Conservation (phyloP, 2,329 filamentous ascomycete genomes). For the Trichoderma cornu-damae region DNA sequence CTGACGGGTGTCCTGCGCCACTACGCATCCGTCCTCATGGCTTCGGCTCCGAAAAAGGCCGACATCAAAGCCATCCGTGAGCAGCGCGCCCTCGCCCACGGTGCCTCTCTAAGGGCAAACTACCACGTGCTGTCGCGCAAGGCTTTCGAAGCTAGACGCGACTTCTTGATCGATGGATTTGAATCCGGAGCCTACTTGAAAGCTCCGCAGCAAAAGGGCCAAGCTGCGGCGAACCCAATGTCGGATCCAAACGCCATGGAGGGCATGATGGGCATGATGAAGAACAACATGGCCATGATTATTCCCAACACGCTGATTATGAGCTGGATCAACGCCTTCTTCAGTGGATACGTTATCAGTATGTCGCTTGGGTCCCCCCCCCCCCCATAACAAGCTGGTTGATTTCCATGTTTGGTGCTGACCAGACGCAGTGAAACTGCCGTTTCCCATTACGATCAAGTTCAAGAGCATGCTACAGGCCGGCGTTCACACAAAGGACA, state of each 20-base stretch:
- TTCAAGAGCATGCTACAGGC: conserved; percentile 99
- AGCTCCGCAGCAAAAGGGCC: conserved; percentile 77
- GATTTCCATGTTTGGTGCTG: conserved; percentile 18
- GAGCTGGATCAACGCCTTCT: conserved; percentile 99
- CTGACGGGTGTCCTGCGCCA: conserved; percentile 93
- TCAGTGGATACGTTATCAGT: conserved; percentile 97
- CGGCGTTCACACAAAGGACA: conserved; percentile 88
- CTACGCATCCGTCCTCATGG: conserved; percentile 90
- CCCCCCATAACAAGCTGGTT: not conserved
- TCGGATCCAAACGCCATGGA: conserved; percentile 96
- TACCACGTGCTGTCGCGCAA: conserved; percentile 70
- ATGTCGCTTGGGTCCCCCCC: conserved; percentile 24
- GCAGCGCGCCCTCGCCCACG: conserved; percentile 77
- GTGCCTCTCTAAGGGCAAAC: conserved; percentile 78
- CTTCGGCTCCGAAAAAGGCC: conserved; percentile 75
- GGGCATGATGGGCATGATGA: conserved; percentile 99
- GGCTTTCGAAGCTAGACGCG: conserved; percentile 75
- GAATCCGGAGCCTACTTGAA: conserved; percentile 86
- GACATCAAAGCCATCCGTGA: conserved; percentile 73
- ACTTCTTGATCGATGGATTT: conserved; percentile 72
- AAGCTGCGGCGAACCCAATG: conserved; percentile 89
- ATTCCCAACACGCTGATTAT: conserved; percentile 98
- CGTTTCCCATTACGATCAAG: conserved; percentile 94
- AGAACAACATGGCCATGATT: conserved; percentile 99
- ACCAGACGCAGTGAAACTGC: conserved; percentile 69